Evolutionary conservation across 441 rosid species (phyloP), one percentile per base, ranked within the genome.

Genomic region (Macaranga tanarius): DNA sequence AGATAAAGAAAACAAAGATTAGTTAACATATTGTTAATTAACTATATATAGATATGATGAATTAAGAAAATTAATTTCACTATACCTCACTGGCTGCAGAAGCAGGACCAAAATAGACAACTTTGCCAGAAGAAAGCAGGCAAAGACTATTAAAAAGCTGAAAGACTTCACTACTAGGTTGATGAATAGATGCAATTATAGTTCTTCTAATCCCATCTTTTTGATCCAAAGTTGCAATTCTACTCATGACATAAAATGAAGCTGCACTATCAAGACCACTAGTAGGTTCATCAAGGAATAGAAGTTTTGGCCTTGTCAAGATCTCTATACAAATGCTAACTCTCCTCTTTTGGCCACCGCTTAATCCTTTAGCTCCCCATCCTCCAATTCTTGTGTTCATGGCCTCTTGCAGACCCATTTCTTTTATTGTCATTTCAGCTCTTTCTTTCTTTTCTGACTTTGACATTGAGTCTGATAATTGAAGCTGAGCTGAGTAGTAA

Each of bases 211-310:
- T 50, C n/a, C 80, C 67, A 60, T 83, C 83, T 7, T 65, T 76
- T 2, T 52, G 64, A 9, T 74, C 85, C 7, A 86, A 79, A 47
- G 40, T 76, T 3, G 75, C 74, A 16, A 88, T 84, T 16, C 82
- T 61, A 8, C 26, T 85, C 82, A 83, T 84, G 23, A 88, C 86
- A 67, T 88, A 77, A 73, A 62, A 82, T 1, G 90, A 88, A 0
- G 89, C 85, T 0, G 92, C 92, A 17, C 91, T 83, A 52, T 87
- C 91, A 0, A 88, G 86, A 3, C 92, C 92, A 25, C 89, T 86
- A 1, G 92, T 88, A 17, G 87, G 89, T 71, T 87, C 88, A n/a
- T 86, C 88, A 0, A 86, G 85, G 75, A 84, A 86, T 13, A 88
- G 76, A 34, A 88, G 85, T 70, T 75, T 80, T 0, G 87, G 87